phyloP scores from a whole-genome alignment of 2,329 filamentous ascomycete species.

The Exophiala xenobiotica region DNA sequence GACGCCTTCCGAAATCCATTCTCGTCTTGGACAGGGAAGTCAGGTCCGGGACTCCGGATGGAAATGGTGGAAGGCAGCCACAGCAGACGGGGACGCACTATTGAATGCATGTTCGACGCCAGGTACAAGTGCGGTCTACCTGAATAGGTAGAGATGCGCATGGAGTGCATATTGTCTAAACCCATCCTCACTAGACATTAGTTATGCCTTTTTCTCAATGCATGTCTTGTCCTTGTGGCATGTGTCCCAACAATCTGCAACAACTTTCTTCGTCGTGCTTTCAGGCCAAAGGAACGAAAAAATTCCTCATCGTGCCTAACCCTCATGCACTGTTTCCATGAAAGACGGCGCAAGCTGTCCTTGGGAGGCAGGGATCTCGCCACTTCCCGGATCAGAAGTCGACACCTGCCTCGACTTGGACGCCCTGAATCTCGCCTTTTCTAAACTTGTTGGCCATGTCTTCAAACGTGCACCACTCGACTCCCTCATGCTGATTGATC shows the following conservation, averaged over 20 bases:
- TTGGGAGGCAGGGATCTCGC: background rate
- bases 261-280: background rate
- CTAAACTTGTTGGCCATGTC: conserved; percentile 71
- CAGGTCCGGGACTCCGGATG: background rate
- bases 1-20: too few relatives aligned
- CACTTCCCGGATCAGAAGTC: conserved; percentile 7
- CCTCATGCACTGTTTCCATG: background rate
- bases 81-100: background rate
- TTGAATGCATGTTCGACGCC: background rate
- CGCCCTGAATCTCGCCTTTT: conserved; percentile 41
- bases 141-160: background rate
- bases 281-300: background rate
- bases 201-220: background rate
- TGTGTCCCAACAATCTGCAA: background rate
- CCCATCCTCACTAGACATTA: background rate
- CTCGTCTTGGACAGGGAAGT: background rate
- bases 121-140: background rate
- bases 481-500: conserved; percentile 46
- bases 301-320: background rate
- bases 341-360: background rate
- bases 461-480: conserved; percentile 56
- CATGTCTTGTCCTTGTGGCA: background rate
- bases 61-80: background rate
- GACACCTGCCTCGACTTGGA: conserved; percentile 34
- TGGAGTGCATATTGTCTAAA: too few relatives aligned